Evolutionary conservation across 164 flowering plant genomes (phyloP), one percentile per base, ranked within the genome.

Genomic region (Stephania japonica): DNA sequence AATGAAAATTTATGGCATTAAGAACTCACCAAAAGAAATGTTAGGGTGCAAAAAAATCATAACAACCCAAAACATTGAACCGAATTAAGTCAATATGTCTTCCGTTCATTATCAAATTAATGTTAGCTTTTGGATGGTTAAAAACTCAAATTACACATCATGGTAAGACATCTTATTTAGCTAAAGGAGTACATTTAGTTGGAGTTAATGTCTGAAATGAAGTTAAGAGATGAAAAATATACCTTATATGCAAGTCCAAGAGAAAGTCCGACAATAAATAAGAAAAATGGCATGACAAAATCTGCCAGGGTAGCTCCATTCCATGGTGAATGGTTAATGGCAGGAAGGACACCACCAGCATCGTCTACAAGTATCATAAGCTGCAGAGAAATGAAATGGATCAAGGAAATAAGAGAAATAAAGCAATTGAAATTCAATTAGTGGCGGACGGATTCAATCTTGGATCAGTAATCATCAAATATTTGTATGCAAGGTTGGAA

Each of bases 321-420:
- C 96, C 96, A 91, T 43, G 96, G 96, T 2, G 96, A 87, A 83
- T 91, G 96, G 74, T 87, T 88, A 53, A 91, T 86, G 1, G 86
- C 81, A 38, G 96, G 91, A 65, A 89, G 32, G 23, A 86, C 0
- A 59, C 91, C 91, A 61, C 96, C 96, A 75, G 80, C 88, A 83
- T 87, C 79, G 75, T 91, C 96, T 70, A 91, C 96, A 53, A 91
- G 76, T 67, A 91, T 88, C 96, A 91, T 91, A 9, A 91, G 82
- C 93, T 91, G 90, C 81, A 82, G 47, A 6, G 64, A 75, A 21
- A 67, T 65, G 67, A 69, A 19, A 53, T 14, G 7, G 65, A 65
- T 32, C 42, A 25, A 43, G 56, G 47, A 43, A 21, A 38, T 7
- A 61, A 32, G n/a, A 32, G 2, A 32, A 42, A 44, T 9, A 62